A percentile compares a stretch with the other conserved stretches of the same genome.
These are phyloP conservation scores for Zasmidium cellare DNA, from an alignment of 2,329 filamentous ascomycete species.

Conservation along the genomic window DNA sequence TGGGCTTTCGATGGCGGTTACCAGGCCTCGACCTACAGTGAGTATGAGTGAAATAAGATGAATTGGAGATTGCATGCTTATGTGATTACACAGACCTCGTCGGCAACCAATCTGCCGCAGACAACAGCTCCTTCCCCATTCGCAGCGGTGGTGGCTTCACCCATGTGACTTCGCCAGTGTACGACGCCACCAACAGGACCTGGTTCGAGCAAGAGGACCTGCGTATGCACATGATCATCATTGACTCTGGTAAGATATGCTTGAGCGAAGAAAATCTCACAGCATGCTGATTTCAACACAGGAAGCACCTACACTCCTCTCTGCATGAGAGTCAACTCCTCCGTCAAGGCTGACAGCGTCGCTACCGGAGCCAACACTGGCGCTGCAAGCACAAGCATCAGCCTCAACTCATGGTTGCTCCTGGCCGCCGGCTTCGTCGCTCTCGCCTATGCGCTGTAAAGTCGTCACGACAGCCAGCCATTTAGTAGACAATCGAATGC, in stretches of 20 bases:
- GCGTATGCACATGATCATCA: slow-evolving; percentile 5
- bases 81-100: background rate
- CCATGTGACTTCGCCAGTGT: background rate
- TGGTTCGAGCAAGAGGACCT: slow-evolving; percentile 1
- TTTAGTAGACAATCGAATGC: background rate
- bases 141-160: slow-evolving; percentile 1
- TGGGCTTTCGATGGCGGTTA: slow-evolving; percentile 1
- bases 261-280: background rate
- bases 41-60: background rate
- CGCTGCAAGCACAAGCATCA: background rate
- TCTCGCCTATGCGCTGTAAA: background rate
- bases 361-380: background rate
- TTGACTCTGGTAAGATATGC: slow-evolving; percentile 6
- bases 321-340: slow-evolving; percentile 4
- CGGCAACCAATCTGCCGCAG: slow-evolving; percentile 1
- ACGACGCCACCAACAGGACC: background rate
- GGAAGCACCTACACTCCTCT: slow-evolving; percentile 1
- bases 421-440: background rate
- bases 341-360: background rate
- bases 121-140: slow-evolving; percentile 3
- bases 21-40: background rate
- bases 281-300: background rate
- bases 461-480: background rate
- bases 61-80: background rate
- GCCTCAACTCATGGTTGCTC: background rate